A percentile compares a stretch with the other conserved stretches of the same genome.
phyloP scores from a whole-genome alignment of 768 basidiomycete genomes.

The Boletus edulis region DNA sequence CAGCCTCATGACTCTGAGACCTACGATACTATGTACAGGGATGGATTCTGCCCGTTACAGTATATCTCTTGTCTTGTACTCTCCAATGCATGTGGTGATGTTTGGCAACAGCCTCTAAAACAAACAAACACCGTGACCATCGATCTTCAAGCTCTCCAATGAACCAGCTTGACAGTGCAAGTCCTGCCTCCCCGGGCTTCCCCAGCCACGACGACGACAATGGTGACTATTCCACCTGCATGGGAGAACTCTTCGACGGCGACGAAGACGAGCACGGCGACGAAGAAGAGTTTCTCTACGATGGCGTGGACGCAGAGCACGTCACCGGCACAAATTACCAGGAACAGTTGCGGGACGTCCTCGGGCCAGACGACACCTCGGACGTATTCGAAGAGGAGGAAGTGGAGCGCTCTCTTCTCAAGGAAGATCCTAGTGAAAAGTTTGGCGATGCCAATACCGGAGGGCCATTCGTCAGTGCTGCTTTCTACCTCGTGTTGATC shows the following conservation, averaged over 20 bases:
- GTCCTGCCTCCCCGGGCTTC: conserved; percentile 8
- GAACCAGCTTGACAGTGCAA: conserved; percentile 1
- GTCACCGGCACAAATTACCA: conserved; percentile 52
- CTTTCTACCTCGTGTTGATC: conserved; percentile 16
- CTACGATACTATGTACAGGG: neutral
- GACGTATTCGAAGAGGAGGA: conserved; percentile 47
- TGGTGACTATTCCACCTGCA: conserved; percentile 25
- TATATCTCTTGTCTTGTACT: neutral
- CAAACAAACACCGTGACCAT: conserved; percentile 26
- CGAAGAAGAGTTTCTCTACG: conserved; percentile 69
- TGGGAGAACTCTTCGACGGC: conserved; percentile 33
- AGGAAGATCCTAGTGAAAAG: conserved; percentile 37
- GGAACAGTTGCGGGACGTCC: conserved; percentile 67
- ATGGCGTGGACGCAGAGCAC: conserved; percentile 59
- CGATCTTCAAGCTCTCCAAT: conserved; percentile 2
- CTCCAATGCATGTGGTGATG: conserved; percentile 18
- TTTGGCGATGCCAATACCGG: conserved; percentile 21
- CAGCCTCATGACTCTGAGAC: conserved; percentile 29
- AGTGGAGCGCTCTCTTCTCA: conserved; percentile 44
- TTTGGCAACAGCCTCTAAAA: conserved; percentile 27
- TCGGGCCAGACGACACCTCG: conserved; percentile 60
- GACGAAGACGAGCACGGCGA: conserved; percentile 46
- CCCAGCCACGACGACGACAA: conserved; percentile 21
- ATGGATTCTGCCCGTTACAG: conserved; percentile 10
- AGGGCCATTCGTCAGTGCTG: conserved; percentile 32